Conservation (phyloP, 305 asterid species). For the Fraxinus sp. region DNA sequence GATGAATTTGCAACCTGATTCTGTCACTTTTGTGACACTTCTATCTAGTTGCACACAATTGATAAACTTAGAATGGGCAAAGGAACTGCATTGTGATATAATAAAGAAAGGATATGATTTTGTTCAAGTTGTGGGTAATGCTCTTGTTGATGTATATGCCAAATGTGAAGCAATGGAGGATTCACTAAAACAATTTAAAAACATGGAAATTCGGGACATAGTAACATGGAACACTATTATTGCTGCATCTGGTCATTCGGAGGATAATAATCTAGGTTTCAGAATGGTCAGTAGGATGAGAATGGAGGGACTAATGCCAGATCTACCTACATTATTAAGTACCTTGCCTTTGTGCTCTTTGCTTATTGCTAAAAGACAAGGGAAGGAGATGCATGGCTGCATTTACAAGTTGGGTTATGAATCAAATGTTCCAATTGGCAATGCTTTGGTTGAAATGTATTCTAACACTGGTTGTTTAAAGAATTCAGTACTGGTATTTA, state of each 20-base stretch:
- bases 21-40: constrained; percentile 54
- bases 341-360: constrained; percentile 66
- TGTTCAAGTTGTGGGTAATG: constrained; percentile 54
- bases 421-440: constrained; percentile 49
- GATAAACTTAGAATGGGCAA: constrained; percentile 33
- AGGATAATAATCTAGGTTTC: constrained; percentile 54
- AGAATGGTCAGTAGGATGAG: constrained; percentile 68
- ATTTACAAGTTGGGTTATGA: constrained; percentile 58
- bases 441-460: constrained; percentile 84
- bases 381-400: constrained; percentile 79
- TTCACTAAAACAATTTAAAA: constrained; percentile 62
- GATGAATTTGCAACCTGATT: constrained; percentile 53
- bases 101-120: constrained; percentile 62
- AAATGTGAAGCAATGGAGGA: constrained; percentile 58
- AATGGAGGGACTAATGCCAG: constrained; percentile 56
- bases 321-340: constrained; percentile 58
- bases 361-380: constrained; percentile 70
- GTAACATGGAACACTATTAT: constrained; percentile 82
- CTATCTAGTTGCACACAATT: constrained; percentile 48
- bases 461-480: constrained; percentile 62
- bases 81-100: constrained; percentile 59
- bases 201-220: constrained; percentile 57
- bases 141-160: constrained; percentile 69
- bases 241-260: constrained; percentile 55
- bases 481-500: constrained; percentile 49